Base-by-base conservation (phyloP, 2,329 filamentous ascomycete species). In the Cladorrhinum sp. region DNA sequence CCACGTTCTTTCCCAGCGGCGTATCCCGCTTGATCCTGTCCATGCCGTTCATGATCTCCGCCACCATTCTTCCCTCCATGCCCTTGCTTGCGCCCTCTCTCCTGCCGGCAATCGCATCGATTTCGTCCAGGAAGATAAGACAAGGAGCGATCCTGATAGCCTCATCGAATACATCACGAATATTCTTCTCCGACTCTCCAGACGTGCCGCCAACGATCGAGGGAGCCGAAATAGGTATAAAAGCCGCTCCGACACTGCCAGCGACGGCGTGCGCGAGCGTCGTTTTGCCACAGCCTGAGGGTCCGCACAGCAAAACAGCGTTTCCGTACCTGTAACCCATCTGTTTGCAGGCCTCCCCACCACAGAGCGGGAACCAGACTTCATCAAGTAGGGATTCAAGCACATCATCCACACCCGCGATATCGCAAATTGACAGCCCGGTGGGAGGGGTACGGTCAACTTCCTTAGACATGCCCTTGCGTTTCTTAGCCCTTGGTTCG, bases 61-160 rank as follows among this genome's bases (percentile, higher is more conserved):
- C 85, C 12, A 96, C 88, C 64, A 96, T 95, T 57, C 92, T 82
- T 71, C 92, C 91, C 72, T 96, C 92, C 86, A 96, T 94, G 66
- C 96, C 92, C 69, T 89, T 88, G 69, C 95, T 90, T 1, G 89
- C 86, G 58, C 86, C 90, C 64, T 96, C 91, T 59, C 90, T 82
- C 73, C 96, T 96, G 0, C 91, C 90, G 55, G 92, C 91, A 68
- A 98, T 95, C 3, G 89, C 88, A 73, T 99, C 93, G 57, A 98
- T 91, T 67, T 96, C 89, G 67, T 96, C 92, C 60, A 98, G 90
- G 70, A 97, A 96, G 3, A 99, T 82, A 4, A 99, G 80, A 69
- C 92, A 96, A 0, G 95, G 95, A 0, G 94, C 93, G 39, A 93
- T 82, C 59, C 86, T 84, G 72, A 91, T 91, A 0, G 95, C 95